Percentiles rank a stretch among this genome's conserved stretches.
Conservation (phyloP, 2,329 filamentous ascomycete genomes). For the Fusarium tuaranense region DNA sequence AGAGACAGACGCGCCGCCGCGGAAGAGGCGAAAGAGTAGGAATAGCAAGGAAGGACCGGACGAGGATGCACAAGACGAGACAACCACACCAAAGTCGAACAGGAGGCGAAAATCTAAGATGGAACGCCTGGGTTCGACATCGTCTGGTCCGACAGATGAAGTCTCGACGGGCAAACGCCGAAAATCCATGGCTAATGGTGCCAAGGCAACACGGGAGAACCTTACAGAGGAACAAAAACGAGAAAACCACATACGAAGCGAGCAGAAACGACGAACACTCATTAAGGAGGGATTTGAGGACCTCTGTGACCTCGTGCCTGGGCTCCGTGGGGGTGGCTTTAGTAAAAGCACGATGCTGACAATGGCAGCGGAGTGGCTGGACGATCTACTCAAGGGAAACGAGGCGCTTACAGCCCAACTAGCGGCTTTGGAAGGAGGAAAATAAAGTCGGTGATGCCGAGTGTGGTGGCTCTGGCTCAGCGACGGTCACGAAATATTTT, state of each 20-base stretch:
- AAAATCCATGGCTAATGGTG: constrained; percentile 57
- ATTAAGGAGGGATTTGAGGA: constrained; percentile 88
- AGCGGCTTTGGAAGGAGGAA: constrained; percentile 50
- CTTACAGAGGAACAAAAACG: constrained; percentile 85
- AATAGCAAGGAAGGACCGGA: constrained; percentile 56
- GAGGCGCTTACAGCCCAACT: constrained; percentile 67
- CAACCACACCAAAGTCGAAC: constrained; percentile 45
- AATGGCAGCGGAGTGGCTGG: constrained; percentile 82
- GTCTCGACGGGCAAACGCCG: constrained; percentile 59
- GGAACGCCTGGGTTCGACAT: constrained; percentile 48
- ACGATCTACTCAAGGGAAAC: constrained; percentile 78
- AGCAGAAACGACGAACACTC: constrained; percentile 85
- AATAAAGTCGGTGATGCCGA: constrained; percentile 15
- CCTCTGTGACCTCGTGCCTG: constrained; percentile 80
- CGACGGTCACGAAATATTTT: constrained; percentile 27
- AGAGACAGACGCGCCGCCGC: constrained; percentile 56
- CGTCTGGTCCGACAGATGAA: constrained; percentile 50
- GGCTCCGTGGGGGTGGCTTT: constrained; percentile 77
- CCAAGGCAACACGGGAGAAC: constrained; percentile 73
- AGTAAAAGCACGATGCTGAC: constrained; percentile 86
- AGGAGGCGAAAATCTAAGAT: constrained; percentile 63
- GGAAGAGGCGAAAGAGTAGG: constrained; percentile 68
- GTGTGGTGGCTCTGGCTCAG: constrained; percentile 6
- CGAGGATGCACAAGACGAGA: constrained; percentile 56
- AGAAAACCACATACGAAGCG: constrained; percentile 87